These are phyloP conservation scores for Wakefieldia striispora DNA, from an alignment of 768 basidiomycete genomes.

Conservation along the genomic window DNA sequence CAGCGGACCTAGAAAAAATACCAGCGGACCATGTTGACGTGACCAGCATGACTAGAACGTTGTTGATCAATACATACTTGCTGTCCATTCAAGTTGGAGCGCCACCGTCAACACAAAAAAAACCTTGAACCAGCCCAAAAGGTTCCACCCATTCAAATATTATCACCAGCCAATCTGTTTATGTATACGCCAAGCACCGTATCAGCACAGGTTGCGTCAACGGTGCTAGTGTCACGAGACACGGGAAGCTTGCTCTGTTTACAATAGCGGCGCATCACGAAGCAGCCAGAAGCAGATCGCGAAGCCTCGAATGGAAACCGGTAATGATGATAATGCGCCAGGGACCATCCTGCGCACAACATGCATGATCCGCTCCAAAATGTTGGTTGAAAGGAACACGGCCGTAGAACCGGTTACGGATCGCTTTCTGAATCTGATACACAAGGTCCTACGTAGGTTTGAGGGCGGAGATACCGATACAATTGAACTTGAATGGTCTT, in stretches of 20 bases:
- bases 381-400: neutral
- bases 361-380: constrained; percentile 3
- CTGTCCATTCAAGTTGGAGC: constrained; percentile 4
- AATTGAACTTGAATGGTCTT: constrained; percentile 1
- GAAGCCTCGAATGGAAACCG: constrained; percentile 7
- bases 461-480: constrained; percentile 22
- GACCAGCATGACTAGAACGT: constrained; percentile 8
- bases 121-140: neutral
- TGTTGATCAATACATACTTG: constrained; percentile 16
- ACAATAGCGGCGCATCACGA: constrained; percentile 19
- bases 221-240: constrained; percentile 18
- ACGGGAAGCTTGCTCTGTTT: neutral
- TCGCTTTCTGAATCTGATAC: constrained; percentile 1
- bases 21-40: constrained; percentile 14
- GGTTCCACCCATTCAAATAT: constrained; percentile 8
- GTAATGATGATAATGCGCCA: constrained; percentile 5
- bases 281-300: constrained; percentile 21
- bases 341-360: neutral
- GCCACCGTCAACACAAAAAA: constrained; percentile 25
- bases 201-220: constrained; percentile 9
- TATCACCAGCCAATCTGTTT: constrained; percentile 17
- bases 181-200: constrained; percentile 14
- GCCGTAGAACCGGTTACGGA: neutral
- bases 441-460: constrained; percentile 9
- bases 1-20: constrained; percentile 19